phyloP scores from a whole-genome alignment of 306 rosid genomes.

The Morella rubra region DNA sequence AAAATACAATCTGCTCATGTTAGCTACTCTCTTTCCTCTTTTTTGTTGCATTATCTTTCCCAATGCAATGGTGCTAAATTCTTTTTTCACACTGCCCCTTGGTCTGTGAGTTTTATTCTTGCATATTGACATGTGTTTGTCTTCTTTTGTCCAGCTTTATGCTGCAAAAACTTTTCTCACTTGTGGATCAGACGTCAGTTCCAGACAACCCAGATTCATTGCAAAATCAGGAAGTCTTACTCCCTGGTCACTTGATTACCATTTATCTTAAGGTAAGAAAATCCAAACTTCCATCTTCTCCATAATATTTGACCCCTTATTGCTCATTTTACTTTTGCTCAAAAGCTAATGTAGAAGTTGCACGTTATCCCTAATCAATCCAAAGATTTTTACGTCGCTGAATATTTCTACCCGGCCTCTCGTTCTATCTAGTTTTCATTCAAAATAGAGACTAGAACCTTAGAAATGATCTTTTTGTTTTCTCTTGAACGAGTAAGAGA shows the following conservation, averaged over 20 bases:
- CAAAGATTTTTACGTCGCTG: too few relatives aligned
- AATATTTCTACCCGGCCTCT: not conserved
- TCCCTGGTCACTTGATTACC: conserved; percentile 90
- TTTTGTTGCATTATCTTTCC: conserved; percentile 1
- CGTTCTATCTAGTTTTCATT: not conserved
- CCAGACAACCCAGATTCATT: conserved; percentile 86
- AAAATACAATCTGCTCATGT: conserved; percentile 94
- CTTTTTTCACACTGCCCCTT: not conserved
- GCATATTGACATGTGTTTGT: conserved; percentile 18
- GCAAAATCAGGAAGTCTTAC: conserved; percentile 92
- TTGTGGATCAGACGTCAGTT: conserved; percentile 82
- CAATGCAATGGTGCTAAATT: conserved; percentile 3
- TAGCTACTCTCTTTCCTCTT: conserved; percentile 36
- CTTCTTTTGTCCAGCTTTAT: conserved; percentile 57
- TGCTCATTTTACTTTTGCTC: not conserved
- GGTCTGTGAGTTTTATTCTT: conserved; percentile 25
- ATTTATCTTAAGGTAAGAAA: conserved; percentile 78
- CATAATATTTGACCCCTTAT: not conserved
- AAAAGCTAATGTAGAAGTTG: not conserved
- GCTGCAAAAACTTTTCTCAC: conserved; percentile 95
- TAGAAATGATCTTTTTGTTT: too few relatives aligned
- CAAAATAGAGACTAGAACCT: too few relatives aligned
- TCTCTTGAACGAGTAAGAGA: not conserved
- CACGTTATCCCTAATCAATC: not conserved
- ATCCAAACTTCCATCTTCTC: conserved; percentile 1